phyloP scores from a whole-genome alignment of 2,329 filamentous ascomycete species.

The Fusarium annulatum region DNA sequence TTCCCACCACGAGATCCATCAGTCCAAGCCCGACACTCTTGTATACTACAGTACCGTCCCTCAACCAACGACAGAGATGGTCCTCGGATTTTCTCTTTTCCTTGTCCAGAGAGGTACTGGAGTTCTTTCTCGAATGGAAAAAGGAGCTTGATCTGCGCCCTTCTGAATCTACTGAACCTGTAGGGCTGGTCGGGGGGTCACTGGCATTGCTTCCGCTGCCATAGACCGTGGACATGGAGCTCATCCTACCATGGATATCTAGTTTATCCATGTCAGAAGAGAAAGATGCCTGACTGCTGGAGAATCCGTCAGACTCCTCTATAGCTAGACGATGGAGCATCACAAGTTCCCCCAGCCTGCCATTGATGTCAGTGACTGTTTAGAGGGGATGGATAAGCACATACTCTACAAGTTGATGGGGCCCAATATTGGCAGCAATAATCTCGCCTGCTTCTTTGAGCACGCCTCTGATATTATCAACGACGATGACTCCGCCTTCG shows the following conservation, averaged over 20 bases:
- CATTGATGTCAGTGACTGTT: conserved; percentile 19
- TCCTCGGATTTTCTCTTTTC: conserved; percentile 60
- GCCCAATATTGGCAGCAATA: conserved; percentile 77
- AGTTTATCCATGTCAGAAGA: conserved; percentile 50
- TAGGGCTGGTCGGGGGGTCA: conserved; percentile 47
- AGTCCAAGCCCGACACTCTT: conserved; percentile 75
- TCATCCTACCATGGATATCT: conserved; percentile 48
- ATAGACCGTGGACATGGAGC: conserved; percentile 57
- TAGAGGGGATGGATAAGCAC: conserved; percentile 40
- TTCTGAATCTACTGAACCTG: conserved; percentile 46
- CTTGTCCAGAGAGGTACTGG: conserved; percentile 44
- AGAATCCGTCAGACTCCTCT: conserved; percentile 54
- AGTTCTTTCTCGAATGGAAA: conserved; percentile 47
- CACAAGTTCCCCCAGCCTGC: conserved; percentile 79
- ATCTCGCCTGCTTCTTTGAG: conserved; percentile 89
- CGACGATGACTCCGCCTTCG: conserved; percentile 74
- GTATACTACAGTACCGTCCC: conserved; percentile 73
- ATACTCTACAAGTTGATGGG: conserved; percentile 83
- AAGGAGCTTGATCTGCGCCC: conserved; percentile 50
- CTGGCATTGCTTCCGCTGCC: conserved; percentile 35
- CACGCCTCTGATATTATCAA: conserved; percentile 82
- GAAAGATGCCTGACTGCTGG: conserved; percentile 45
- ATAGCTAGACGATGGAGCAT: conserved; percentile 64
- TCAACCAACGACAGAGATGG: conserved; percentile 65
- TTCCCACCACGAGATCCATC: conserved; percentile 73